phyloP scores from a whole-genome alignment of 176 grass and related monocot species.

The Hyparrhenia diplandra region DNA sequence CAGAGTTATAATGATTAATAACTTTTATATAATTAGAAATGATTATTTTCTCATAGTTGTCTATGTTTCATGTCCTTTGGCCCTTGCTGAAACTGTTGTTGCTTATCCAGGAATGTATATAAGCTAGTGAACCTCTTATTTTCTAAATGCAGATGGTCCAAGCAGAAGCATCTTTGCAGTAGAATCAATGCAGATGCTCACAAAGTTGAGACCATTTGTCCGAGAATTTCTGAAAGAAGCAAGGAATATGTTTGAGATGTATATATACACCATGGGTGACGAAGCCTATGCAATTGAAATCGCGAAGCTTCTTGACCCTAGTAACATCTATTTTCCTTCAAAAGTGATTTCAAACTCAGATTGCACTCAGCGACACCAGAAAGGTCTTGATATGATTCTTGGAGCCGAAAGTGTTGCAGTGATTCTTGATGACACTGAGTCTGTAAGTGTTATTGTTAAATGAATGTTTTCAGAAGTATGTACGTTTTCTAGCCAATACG shows the following conservation, averaged over 20 bases:
- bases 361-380: slow-evolving; percentile 78
- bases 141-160: slow-evolving; percentile 54
- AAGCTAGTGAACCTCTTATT: not conserved
- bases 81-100: slow-evolving; percentile 8
- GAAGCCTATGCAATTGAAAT: slow-evolving; percentile 86
- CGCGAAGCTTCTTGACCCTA: slow-evolving; percentile 88
- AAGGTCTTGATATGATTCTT: slow-evolving; percentile 93
- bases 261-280: slow-evolving; percentile 96
- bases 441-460: slow-evolving; percentile 48
- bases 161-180: slow-evolving; percentile 64
- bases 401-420: slow-evolving; percentile 74
- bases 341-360: slow-evolving; percentile 89
- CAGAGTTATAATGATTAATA: too few relatives aligned
- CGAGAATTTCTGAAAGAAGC: slow-evolving; percentile 78
- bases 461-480: not conserved
- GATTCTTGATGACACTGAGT: slow-evolving; percentile 93
- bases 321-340: slow-evolving; percentile 67
- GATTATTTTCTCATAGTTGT: not conserved
- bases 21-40: not conserved
- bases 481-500: not conserved
- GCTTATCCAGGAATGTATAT: not conserved
- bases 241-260: slow-evolving; percentile 81
- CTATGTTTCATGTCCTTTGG: not conserved
- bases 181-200: slow-evolving; percentile 74
- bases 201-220: slow-evolving; percentile 86